phyloP scores from a whole-genome alignment of 176 grass and related monocot genomes.

The Lolium perenne region DNA sequence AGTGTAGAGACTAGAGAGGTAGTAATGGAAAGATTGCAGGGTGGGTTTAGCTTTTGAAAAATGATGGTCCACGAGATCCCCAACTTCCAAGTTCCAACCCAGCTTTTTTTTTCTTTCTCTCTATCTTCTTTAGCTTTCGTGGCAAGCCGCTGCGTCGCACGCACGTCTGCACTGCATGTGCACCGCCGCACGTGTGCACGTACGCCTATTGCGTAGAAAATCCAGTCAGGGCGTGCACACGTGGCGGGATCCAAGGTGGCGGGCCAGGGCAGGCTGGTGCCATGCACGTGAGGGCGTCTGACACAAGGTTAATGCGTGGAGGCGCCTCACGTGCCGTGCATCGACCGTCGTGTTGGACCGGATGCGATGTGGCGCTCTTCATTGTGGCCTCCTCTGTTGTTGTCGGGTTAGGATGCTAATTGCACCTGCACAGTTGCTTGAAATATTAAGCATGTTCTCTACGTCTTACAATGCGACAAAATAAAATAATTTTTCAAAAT shows the following conservation, averaged over 20 bases:
- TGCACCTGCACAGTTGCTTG: too few relatives aligned
- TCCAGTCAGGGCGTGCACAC: slow-evolving; percentile 37
- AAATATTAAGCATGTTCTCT: too few relatives aligned
- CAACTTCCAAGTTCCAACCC: slow-evolving; percentile 17
- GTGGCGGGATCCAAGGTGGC: slow-evolving; percentile 46
- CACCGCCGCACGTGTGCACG: slow-evolving; percentile 61
- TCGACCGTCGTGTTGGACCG: not conserved
- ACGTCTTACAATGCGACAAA: too few relatives aligned
- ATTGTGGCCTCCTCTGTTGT: not conserved
- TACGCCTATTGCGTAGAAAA: slow-evolving; percentile 42
- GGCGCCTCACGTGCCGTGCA: slow-evolving; percentile 47
- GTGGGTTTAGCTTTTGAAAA: slow-evolving; percentile 6
- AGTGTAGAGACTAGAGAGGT: not conserved
- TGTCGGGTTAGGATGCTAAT: not conserved
- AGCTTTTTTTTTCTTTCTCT: not conserved
- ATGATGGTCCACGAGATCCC: slow-evolving; percentile 46
- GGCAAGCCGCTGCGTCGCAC: not conserved
- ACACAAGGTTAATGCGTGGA: slow-evolving; percentile 53
- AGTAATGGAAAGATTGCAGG: not conserved
- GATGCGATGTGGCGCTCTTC: slow-evolving; percentile 24
- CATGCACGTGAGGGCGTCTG: slow-evolving; percentile 51
- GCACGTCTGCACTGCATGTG: slow-evolving; percentile 51
- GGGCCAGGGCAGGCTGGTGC: slow-evolving; percentile 34
- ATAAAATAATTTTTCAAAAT: too few relatives aligned
- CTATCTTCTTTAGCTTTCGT: not conserved